Evolutionary conservation across 441 rosid genomes (phyloP), one percentile per base, ranked within the genome.

Genomic region (Gossypium gossypioides): DNA sequence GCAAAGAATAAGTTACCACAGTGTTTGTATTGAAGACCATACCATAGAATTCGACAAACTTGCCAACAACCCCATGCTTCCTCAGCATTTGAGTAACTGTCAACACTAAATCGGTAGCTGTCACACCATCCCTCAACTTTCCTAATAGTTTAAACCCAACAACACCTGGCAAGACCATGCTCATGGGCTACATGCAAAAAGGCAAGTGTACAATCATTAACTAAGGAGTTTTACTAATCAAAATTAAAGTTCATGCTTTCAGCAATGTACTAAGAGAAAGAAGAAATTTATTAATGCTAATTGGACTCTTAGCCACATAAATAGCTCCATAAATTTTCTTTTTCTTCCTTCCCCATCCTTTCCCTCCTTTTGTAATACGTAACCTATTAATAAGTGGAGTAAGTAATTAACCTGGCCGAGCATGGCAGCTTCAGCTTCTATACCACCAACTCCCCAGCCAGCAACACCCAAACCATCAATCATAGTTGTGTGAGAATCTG

Each of bases 401-500:
- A 50, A 72, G 44, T n/a, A 22, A 48, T 70, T 76, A 77, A 86
- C 93, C 90, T 88, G 93, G 68, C 93, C 93, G 72, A 88, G 93
- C 93, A 88, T 88, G 69, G 88, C 79, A 71, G 93, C 91, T 80
- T 88, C 93, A 3, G 93, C 93, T 82, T 88, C 93, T 46, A 88
- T 86, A 66, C 93, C 93, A 3, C 93, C 91, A 44, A 88, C 93
- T 78, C 93, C 93, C 93, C 93, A 88, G 65, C 91, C 92, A 77
- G 92, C 92, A 81, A 87, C 89, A 68, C 91, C 91, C 56, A 87
- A 75, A 52, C 91, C 91, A 68, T 88, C 90, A 55, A 88, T 88
- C 93, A 88, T 88, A 15, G 93, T 88, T 67, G 93, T 88, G 76
- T 88, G 93, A 22, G 93, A 88, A 81, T 88, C 93, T n/a, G 93